phyloP scores from a whole-genome alignment of 2,329 filamentous ascomycete genomes.

The Penicillium sp. region DNA sequence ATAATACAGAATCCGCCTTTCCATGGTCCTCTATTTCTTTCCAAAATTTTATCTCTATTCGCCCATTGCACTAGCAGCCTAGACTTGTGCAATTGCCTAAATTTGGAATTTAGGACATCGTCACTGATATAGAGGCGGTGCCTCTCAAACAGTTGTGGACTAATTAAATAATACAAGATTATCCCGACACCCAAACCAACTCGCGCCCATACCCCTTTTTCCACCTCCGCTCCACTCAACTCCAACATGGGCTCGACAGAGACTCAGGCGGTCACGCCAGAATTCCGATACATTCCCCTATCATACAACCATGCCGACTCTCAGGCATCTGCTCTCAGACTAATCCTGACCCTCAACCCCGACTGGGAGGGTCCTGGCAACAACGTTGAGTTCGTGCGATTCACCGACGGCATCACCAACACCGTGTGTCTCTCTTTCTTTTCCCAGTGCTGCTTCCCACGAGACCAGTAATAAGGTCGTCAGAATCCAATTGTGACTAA shows the following conservation, averaged over 20 bases:
- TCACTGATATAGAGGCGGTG: neutral
- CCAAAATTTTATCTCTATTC: neutral
- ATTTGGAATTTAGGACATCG: neutral
- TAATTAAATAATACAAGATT: slow-evolving; percentile 6
- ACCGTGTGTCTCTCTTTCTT: slow-evolving; percentile 57
- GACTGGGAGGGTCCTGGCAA: slow-evolving; percentile 76
- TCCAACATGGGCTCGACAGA: slow-evolving; percentile 30
- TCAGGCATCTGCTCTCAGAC: slow-evolving; percentile 72
- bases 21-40: neutral
- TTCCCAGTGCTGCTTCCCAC: neutral
- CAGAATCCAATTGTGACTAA: neutral
- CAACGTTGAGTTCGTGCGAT: slow-evolving; percentile 79
- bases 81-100: neutral
- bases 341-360: slow-evolving; percentile 77
- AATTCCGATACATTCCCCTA: slow-evolving; percentile 63
- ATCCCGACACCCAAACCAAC: slow-evolving; percentile 4
- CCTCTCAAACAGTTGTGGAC: neutral
- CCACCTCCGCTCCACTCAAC: neutral
- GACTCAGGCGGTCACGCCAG: slow-evolving; percentile 17
- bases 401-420: slow-evolving; percentile 98
- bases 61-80: neutral
- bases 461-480: neutral
- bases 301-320: slow-evolving; percentile 76
- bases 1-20: neutral
- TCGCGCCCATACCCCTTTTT: slow-evolving; percentile 4